Evolutionary conservation across 2,329 filamentous ascomycete genomes (phyloP).

Genomic region (Monosporascus sp.): DNA sequence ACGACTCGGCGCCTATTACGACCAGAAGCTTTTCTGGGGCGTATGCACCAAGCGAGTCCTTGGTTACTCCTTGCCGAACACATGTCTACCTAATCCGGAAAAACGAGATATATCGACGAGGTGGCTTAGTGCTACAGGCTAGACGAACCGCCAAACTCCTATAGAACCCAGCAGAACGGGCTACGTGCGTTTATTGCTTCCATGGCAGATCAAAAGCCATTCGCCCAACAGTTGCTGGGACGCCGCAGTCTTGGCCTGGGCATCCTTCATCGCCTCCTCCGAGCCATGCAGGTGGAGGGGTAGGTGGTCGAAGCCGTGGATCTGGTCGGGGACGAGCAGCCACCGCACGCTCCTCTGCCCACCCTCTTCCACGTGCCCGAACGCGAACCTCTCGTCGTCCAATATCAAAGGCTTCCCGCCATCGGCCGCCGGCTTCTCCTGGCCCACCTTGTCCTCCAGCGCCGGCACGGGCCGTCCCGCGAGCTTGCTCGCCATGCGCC

Average conservation of each 20-base stretch:
- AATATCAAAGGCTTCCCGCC: conserved; percentile 14
- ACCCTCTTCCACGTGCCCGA: conserved; percentile 22
- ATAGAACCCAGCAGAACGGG: background rate
- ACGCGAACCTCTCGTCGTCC: conserved; percentile 31
- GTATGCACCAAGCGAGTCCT: no score
- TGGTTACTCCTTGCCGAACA: no score
- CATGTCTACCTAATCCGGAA: no score
- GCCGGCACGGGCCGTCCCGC: conserved; percentile 25
- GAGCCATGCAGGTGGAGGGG: conserved; percentile 21
- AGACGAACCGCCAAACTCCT: no score
- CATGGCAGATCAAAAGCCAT: conserved; percentile 26
- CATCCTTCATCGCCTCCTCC: conserved; percentile 24
- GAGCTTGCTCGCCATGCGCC: conserved; percentile 30
- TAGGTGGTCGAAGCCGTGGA: conserved; percentile 35
- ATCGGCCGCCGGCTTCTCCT: conserved; percentile 12
- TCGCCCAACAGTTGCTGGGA: conserved; percentile 24
- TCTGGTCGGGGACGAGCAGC: conserved; percentile 36
- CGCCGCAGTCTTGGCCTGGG: conserved; percentile 23
- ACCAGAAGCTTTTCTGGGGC: no score
- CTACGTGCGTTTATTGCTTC: conserved; percentile 10
- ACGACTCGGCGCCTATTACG: no score
- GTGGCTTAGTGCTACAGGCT: no score
- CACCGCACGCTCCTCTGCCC: conserved; percentile 28
- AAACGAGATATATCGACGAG: no score
- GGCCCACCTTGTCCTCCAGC: conserved; percentile 22